phyloP scores from a whole-genome alignment of 768 basidiomycete species.

The Hygrocybe coccinea region DNA sequence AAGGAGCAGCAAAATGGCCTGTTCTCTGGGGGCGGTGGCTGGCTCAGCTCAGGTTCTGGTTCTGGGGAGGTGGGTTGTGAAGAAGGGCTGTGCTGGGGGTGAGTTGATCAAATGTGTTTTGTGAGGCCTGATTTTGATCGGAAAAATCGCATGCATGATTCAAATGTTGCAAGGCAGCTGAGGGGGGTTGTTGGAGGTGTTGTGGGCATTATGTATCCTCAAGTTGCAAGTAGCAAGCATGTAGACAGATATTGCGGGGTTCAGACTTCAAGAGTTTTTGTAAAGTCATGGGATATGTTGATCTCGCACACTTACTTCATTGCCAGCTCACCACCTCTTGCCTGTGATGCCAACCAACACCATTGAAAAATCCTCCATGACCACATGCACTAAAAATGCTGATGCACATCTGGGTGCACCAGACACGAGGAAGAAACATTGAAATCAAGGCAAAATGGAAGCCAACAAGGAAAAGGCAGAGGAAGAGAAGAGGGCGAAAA shows the following conservation, averaged over 20 bases:
- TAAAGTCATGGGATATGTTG: not conserved
- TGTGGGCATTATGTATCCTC: not conserved
- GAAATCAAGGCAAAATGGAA: not conserved
- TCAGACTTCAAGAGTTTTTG: not conserved
- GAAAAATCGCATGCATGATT: not conserved
- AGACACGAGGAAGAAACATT: not conserved
- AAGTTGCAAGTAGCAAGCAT: not conserved
- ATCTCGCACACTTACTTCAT: not conserved
- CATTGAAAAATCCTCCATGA: not conserved
- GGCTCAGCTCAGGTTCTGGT: not conserved
- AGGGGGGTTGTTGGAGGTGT: not conserved
- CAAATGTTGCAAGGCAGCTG: not conserved
- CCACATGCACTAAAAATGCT: slow-evolving; percentile 1
- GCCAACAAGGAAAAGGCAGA: not conserved
- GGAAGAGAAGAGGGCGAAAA: not conserved
- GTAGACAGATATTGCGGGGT: not conserved
- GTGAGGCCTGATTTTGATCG: not conserved
- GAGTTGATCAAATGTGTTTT: not conserved
- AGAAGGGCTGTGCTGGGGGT: not conserved
- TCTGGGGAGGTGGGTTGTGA: not conserved
- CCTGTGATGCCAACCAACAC: not conserved
- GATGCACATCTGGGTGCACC: not conserved
- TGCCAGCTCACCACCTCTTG: not conserved
- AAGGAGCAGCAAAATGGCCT: not conserved
- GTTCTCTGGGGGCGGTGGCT: not conserved